phyloP scores from a whole-genome alignment of 148 eudicot genomes.

The Vaccinium darrowii region DNA sequence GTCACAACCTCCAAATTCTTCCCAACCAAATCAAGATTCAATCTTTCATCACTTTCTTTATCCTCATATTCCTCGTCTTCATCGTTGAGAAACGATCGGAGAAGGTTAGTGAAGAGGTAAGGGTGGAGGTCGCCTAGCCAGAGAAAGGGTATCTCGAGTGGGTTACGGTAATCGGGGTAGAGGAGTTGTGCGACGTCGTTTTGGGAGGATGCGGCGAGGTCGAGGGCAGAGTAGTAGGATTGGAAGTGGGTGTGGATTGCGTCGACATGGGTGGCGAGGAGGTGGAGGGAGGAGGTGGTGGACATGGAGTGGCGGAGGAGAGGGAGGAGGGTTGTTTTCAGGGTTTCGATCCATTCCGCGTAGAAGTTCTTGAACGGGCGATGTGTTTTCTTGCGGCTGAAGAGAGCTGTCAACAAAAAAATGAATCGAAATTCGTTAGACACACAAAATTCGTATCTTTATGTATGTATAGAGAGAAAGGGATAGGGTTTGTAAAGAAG shows the following conservation, averaged over 20 bases:
- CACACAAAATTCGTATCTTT: neutral
- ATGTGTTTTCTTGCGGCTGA: conserved; percentile 42
- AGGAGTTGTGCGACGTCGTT: conserved; percentile 53
- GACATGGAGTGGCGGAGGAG: conserved; percentile 52
- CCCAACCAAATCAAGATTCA: conserved; percentile 5
- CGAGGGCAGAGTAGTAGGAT: conserved; percentile 68
- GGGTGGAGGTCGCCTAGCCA: conserved; percentile 91
- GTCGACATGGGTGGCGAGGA: conserved; percentile 56
- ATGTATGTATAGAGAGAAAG: neutral
- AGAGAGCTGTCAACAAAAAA: conserved; percentile 24
- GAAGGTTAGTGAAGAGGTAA: conserved; percentile 65
- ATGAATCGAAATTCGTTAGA: too few relatives aligned
- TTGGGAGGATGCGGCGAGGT: conserved; percentile 42
- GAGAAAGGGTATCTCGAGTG: conserved; percentile 69
- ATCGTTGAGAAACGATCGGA: conserved; percentile 58
- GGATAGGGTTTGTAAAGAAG: neutral
- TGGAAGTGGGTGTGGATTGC: conserved; percentile 62
- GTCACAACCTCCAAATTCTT: conserved; percentile 32
- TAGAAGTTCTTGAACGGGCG: conserved; percentile 64
- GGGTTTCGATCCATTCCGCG: conserved; percentile 56
- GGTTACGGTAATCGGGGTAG: conserved; percentile 57
- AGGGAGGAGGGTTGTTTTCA: conserved; percentile 59
- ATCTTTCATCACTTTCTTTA: neutral
- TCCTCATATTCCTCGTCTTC: conserved; percentile 21
- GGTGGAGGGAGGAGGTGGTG: conserved; percentile 35